Evolutionary conservation across 164 flowering plant species (phyloP), one percentile per base, ranked within the genome.

Genomic region (Chimonanthus praecox): DNA sequence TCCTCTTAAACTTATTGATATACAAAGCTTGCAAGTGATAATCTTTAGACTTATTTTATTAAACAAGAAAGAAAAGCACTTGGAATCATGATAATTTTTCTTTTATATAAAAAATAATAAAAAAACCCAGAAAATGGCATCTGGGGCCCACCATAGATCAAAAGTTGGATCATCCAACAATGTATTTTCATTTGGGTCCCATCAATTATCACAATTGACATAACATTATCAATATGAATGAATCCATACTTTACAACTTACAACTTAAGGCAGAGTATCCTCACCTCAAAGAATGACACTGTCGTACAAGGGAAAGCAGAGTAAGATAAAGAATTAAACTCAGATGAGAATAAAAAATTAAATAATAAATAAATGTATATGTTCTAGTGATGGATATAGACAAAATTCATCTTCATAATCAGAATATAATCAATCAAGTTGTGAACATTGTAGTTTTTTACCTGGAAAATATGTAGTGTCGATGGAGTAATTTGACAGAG

Each of bases 201-300:
- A 54, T 54, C 60, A 54, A 10, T 54, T 54, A 10, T 11, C 60
- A 10, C 60, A 13, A 54, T 33, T 33, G 33, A 33, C 33, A 0
- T 33, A 54, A 54, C 16, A 54, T 11, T 54, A 13, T 54, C 60
- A 54, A 13, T 54, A 54, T 54, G 8, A n/a, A 54, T 13, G 3
- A 54, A 51, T 13, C 16, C 60, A 4, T 45, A 15, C 46, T 15
- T 68, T n/a, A n/a, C 70, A 74, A 77, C 83, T 78, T 73, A 80
- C 78, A 62, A 50, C 11, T 54, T 15, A 54, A 13, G 45, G 69
- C 20, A 44, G 75, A 33, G 10, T 61, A 62, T 78, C 58, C 90
- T 90, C 82, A 95, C 99, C 99, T 95, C 99, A 49, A 95, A 87
- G 84, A 92, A 95, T 47, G 99, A 93, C 79, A 89, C 98, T 92